These are phyloP conservation scores for Penicillium alfredii DNA, from an alignment of 495 filamentous ascomycete genomes.

Conservation along the genomic window DNA sequence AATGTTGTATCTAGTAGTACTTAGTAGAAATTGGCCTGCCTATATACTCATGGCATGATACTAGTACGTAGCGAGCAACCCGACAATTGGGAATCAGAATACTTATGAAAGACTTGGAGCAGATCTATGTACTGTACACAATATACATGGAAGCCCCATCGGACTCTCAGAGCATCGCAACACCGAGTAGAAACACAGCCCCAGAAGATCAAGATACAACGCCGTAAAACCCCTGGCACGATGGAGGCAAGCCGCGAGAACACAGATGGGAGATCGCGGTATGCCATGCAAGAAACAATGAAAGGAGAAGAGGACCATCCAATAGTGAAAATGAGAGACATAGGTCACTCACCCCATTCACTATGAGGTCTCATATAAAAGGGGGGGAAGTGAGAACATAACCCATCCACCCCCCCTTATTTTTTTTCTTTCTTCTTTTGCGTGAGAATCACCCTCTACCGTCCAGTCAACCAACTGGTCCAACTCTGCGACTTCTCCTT, in stretches of 20 bases:
- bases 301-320: constrained; percentile 3
- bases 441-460: constrained; percentile 20
- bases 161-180: constrained; percentile 2
- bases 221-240: constrained; percentile 25
- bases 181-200: constrained; percentile 13
- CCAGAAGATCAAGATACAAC: constrained; percentile 18
- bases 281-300: constrained; percentile 27
- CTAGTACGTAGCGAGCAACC: too few relatives aligned
- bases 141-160: constrained; percentile 19
- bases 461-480: constrained; percentile 41
- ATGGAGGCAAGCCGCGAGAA: constrained; percentile 20
- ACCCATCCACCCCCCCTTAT: constrained; percentile 1
- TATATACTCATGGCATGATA: background rate
- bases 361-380: too few relatives aligned
- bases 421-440: constrained; percentile 4
- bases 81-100: background rate
- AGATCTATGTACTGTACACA: constrained; percentile 33
- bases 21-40: background rate
- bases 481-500: constrained; percentile 39
- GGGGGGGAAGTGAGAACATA: too few relatives aligned
- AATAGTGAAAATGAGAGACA: background rate
- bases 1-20: too few relatives aligned
- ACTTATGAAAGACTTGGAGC: background rate
- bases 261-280: constrained; percentile 10
- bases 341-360: too few relatives aligned